Evolutionary conservation across 805 yeast genomes (phyloP).

Genomic region (Candida palmyrensis): DNA sequence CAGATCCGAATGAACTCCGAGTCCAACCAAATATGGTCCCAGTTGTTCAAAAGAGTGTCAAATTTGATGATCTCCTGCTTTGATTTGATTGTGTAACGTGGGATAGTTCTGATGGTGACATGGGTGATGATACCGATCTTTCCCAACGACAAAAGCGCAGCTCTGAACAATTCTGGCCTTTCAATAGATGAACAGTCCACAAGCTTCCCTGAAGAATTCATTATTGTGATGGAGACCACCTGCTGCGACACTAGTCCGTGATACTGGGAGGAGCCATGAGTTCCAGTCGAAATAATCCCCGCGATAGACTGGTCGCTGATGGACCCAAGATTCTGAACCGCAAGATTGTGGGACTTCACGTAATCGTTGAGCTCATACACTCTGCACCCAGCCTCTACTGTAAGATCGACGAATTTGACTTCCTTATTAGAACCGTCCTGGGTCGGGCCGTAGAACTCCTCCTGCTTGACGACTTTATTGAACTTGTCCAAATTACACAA

Average conservation of each 20-base stretch:
- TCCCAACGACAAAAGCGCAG: constrained; percentile 82
- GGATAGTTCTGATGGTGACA: constrained; percentile 81
- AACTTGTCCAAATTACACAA: constrained; percentile 78
- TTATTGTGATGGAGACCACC: constrained; percentile 69
- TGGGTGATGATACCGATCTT: constrained; percentile 85
- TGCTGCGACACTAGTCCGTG: constrained; percentile 91
- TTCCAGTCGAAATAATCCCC: constrained; percentile 94
- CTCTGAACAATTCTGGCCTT: constrained; percentile 64
- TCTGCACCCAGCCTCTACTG: constrained; percentile 92
- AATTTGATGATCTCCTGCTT: constrained; percentile 78
- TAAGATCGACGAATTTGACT: constrained; percentile 75
- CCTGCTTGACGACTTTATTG: constrained; percentile 46
- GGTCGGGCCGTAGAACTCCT: constrained; percentile 41
- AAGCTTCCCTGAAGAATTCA: constrained; percentile 71
- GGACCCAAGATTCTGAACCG: constrained; percentile 89
- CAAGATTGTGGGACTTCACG: constrained; percentile 60
- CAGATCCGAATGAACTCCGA: constrained; percentile 90
- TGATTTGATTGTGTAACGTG: constrained; percentile 75
- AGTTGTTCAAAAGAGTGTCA: constrained; percentile 61
- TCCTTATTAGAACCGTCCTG: constrained; percentile 16
- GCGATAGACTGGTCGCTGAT: constrained; percentile 91
- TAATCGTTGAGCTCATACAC: constrained; percentile 67
- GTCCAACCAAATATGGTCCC: constrained; percentile 81
- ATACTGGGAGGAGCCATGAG: constrained; percentile 92
- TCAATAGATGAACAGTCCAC: constrained; percentile 62